phyloP scores from a whole-genome alignment of 768 basidiomycete genomes.

The Amanita rubescens region DNA sequence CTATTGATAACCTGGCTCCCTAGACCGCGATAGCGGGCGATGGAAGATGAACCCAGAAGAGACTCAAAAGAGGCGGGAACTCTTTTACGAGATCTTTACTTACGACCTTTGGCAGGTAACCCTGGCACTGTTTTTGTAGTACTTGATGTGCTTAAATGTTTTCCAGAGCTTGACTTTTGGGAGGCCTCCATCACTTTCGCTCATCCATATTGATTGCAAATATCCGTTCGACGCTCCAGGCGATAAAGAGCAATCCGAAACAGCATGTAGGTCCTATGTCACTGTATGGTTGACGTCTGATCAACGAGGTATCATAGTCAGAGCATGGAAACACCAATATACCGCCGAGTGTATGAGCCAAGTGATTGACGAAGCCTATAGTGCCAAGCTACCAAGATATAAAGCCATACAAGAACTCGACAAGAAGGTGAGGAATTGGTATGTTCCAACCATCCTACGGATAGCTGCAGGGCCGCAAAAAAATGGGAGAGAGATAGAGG shows the following conservation, averaged over 20 bases:
- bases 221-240: conserved; percentile 40
- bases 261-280: conserved; percentile 45
- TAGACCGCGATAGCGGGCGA: conserved; percentile 62
- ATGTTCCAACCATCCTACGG: conserved; percentile 56
- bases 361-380: conserved; percentile 64
- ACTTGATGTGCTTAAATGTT: background rate
- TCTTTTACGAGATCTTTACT: conserved; percentile 60
- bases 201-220: conserved; percentile 48
- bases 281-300: conserved; percentile 2
- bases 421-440: conserved; percentile 55
- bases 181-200: conserved; percentile 58
- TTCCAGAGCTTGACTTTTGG: conserved; percentile 63
- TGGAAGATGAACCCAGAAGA: conserved; percentile 55
- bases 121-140: conserved; percentile 1
- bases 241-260: conserved; percentile 45
- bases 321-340: conserved; percentile 66
- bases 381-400: conserved; percentile 54
- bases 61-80: conserved; percentile 47
- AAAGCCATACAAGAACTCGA: conserved; percentile 57
- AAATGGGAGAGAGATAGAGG: conserved; percentile 31
- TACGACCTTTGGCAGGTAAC: conserved; percentile 67
- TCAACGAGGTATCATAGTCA: conserved; percentile 30
- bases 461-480: conserved; percentile 49
- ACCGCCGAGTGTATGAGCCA: conserved; percentile 52
- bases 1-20: conserved; percentile 6